Evolutionary conservation across 768 basidiomycete genomes (phyloP), one percentile per base, ranked within the genome.

Genomic region (Kwoniella dendrophila): DNA sequence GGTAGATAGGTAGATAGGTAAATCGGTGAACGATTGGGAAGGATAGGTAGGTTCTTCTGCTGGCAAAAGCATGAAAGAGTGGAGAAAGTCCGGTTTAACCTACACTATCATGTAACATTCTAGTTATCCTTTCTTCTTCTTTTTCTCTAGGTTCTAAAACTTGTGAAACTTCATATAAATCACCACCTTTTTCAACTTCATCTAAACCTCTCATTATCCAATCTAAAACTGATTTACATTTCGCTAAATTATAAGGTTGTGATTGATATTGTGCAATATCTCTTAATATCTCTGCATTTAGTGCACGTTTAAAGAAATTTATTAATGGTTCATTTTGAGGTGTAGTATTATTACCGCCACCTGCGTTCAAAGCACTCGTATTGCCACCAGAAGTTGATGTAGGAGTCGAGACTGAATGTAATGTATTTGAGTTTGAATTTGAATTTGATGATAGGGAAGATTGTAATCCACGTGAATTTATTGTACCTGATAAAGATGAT

Each of bases 211-310:
- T 87, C 63, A 89, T 87, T 64, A 99, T 85, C 78, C 87, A 96
- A 27, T 83, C 81, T 56, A 86, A 85, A 27, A 98, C 86, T 0
- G 83, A 63, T 0, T 85, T 83, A 16, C 94, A 85, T 5, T 83
- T 80, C 33, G 85, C 83, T 66, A 95, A 86, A 78, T 95, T 93
- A 82, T 92, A 98, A 1, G 90, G 87, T 66, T 87, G 86, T 4
- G 89, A 85, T 77, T 99, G 96, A 86, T 94, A 97, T 29, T 91
- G 88, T 77, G 96, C 90, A 77, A 99, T 97, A 77, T 97, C 93
- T 66, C 88, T 87, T 70, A 99, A 92, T 69, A 98, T 90, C 75
- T 96, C 94, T n/a, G 93, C 92, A 0, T 92, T 88, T 80, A 90
- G 90, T 71, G 91, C 88, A 18, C 95, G 89, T 80, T 99, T 99